These are phyloP conservation scores for Phlyctochytrium planicorne DNA, from an alignment of 192 early-diverging fungal species.

Conservation along the genomic window DNA sequence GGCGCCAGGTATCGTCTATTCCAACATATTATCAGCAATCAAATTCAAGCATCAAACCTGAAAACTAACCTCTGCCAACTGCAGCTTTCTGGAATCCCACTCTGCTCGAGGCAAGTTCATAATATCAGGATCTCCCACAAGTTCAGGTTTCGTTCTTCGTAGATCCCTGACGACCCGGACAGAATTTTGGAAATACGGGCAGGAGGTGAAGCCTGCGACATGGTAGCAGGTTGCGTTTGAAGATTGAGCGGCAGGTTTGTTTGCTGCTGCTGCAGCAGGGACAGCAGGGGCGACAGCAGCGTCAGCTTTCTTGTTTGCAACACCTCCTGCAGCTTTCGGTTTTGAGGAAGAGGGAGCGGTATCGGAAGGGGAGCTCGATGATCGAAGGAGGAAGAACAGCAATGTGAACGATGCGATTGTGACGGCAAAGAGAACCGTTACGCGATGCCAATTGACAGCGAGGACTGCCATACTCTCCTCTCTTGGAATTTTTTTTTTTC, in stretches of 20 bases:
- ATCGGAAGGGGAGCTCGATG: background rate
- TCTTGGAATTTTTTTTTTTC: too few relatives aligned
- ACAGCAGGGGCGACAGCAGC: background rate
- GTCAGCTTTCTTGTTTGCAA: background rate
- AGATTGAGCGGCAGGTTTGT: too few relatives aligned
- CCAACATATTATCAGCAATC: background rate
- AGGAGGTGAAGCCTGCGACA: background rate
- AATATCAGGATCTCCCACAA: background rate
- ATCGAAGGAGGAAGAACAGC: background rate
- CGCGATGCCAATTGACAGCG: too few relatives aligned
- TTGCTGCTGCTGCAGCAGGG: too few relatives aligned
- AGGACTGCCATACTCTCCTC: too few relatives aligned
- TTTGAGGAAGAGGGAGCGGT: background rate
- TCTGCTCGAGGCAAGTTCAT: background rate
- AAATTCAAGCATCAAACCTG: background rate
- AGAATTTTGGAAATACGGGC: background rate
- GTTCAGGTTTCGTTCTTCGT: background rate
- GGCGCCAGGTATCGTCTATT: too few relatives aligned
- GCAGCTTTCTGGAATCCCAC: background rate
- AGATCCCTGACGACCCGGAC: background rate
- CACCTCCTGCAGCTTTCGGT: background rate
- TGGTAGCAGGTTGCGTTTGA: background rate
- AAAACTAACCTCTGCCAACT: background rate
- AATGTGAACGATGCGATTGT: too few relatives aligned
- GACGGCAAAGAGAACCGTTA: too few relatives aligned